These are phyloP conservation scores for Berkeleyomyces basicola DNA, from an alignment of 2,329 filamentous ascomycete species.

Conservation along the genomic window DNA sequence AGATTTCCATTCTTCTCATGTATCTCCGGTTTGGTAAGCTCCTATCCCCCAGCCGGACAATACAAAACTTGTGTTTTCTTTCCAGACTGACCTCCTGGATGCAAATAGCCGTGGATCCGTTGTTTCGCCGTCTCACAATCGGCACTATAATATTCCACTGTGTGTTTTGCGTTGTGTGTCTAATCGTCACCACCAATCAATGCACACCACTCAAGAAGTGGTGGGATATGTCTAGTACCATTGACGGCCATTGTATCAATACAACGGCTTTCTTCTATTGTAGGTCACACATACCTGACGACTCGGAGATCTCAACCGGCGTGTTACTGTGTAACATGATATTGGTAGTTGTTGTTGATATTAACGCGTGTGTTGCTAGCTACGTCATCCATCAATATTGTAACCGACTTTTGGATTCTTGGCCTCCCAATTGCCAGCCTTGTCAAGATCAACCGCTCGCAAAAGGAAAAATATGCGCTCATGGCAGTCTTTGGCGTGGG, in stretches of 20 bases:
- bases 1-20: conserved; percentile 29
- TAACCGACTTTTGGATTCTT: conserved; percentile 31
- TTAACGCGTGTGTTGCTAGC: conserved; percentile 16
- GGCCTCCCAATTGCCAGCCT: conserved; percentile 28
- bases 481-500: conserved; percentile 27
- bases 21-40: conserved; percentile 29
- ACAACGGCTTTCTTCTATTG: conserved; percentile 27
- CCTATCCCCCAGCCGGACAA: no score
- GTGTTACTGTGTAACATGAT: neutral
- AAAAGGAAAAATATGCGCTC: conserved; percentile 33
- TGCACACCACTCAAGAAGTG: conserved; percentile 26
- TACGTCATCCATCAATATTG: conserved; percentile 28
- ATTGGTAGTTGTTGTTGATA: neutral
- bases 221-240: conserved; percentile 23
- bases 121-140: conserved; percentile 15
- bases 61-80: neutral
- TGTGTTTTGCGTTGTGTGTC: conserved; percentile 26
- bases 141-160: conserved; percentile 24
- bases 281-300: conserved; percentile 15
- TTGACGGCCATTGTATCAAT: conserved; percentile 25
- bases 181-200: conserved; percentile 25
- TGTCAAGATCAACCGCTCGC: conserved; percentile 29
- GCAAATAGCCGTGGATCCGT: conserved; percentile 2
- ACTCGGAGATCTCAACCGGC: neutral
- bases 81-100: neutral